Conservation (phyloP, 345 rosid species). For the Rubroshorea leprosula region DNA sequence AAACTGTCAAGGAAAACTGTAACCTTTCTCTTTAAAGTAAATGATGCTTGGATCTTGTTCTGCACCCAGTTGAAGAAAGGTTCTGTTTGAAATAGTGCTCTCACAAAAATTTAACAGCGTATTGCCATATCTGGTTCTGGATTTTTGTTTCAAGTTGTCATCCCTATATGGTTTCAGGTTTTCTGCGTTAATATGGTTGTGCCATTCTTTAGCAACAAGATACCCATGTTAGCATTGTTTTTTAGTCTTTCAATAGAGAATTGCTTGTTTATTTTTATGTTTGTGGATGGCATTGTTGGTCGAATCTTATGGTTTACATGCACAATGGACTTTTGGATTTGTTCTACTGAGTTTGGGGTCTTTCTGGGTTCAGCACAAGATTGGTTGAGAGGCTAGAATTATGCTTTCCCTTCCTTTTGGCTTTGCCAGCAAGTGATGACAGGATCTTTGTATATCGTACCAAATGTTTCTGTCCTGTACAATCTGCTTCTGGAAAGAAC, state of each 20-base stretch:
- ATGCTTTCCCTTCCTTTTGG: neutral
- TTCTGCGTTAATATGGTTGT: too few species aligned
- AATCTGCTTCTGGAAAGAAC: too few species aligned
- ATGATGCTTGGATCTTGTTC: neutral
- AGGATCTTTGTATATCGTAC: neutral
- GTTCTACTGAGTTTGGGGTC: neutral
- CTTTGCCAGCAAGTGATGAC: neutral
- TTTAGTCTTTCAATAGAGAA: neutral
- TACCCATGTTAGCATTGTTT: neutral
- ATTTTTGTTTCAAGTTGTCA: neutral
- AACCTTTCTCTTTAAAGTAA: neutral
- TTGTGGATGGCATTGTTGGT: neutral
- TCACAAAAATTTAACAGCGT: neutral
- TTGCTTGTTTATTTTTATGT: neutral
- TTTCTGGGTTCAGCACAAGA: neutral
- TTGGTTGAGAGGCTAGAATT: conserved; percentile 3
- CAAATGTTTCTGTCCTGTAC: neutral
- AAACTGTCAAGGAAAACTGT: neutral
- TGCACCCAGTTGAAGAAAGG: neutral
- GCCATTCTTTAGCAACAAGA: too few species aligned
- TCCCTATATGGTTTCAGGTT: neutral
- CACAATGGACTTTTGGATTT: too few species aligned
- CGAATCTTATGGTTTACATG: too few species aligned
- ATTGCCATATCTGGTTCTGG: too few species aligned
- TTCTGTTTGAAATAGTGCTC: neutral